Percentiles rank a stretch among this genome's conserved stretches.
Conservation (phyloP, 2,329 filamentous ascomycete species). For the Penicillium glabrum region DNA sequence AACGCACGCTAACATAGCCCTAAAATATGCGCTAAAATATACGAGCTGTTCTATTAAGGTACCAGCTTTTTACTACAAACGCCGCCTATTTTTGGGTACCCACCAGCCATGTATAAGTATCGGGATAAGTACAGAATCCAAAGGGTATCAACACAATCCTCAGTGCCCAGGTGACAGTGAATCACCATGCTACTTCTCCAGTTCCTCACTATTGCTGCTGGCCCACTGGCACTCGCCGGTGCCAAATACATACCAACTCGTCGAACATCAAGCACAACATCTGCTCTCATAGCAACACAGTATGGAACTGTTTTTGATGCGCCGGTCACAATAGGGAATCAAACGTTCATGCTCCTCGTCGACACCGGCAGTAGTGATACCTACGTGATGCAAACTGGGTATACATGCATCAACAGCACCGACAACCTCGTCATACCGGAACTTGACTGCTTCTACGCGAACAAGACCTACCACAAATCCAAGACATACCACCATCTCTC, state of each 20-base stretch:
- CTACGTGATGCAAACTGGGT: slow-evolving; percentile 41
- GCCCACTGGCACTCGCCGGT: background rate
- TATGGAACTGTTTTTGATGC: slow-evolving; percentile 22
- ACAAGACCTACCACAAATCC: slow-evolving; percentile 18
- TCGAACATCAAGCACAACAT: background rate
- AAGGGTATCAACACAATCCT: background rate
- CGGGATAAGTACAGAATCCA: background rate
- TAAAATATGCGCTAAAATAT: background rate
- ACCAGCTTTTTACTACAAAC: background rate
- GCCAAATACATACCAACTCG: background rate
- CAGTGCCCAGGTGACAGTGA: background rate
- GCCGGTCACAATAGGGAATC: slow-evolving; percentile 26
- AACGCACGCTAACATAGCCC: background rate
- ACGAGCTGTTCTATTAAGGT: background rate
- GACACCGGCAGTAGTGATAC: slow-evolving; percentile 53
- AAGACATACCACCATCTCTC: slow-evolving; percentile 15
- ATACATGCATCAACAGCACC: slow-evolving; percentile 35
- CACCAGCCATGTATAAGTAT: background rate
- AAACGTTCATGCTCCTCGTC: slow-evolving; percentile 40
- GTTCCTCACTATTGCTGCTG: background rate
- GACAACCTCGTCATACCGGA: slow-evolving; percentile 42
- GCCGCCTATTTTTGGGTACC: background rate
- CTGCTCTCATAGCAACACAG: slow-evolving; percentile 12
- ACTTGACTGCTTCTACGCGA: slow-evolving; percentile 29
- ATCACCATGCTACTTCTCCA: background rate